These are phyloP conservation scores for Jamesozyma rosinii DNA, from an alignment of 805 yeast genomes.

Conservation along the genomic window DNA sequence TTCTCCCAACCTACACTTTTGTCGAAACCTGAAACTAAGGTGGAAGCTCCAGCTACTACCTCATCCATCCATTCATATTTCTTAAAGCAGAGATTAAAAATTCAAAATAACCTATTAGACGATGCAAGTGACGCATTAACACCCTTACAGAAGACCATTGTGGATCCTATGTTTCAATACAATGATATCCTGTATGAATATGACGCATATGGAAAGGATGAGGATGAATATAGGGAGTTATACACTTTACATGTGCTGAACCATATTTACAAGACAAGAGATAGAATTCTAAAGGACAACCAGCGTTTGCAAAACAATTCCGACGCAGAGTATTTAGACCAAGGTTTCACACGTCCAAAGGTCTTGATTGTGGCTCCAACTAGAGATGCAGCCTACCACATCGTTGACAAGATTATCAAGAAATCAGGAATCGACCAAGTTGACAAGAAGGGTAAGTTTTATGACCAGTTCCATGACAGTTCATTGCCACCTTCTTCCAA, in stretches of 20 bases:
- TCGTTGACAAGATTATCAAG: constrained; percentile 52
- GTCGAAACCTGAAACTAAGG: constrained; percentile 7
- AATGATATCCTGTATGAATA: constrained; percentile 60
- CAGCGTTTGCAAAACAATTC: constrained; percentile 39
- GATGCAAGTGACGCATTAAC: constrained; percentile 26
- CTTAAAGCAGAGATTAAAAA: constrained; percentile 38
- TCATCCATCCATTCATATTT: constrained; percentile 30
- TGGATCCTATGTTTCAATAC: constrained; percentile 63
- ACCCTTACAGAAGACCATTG: constrained; percentile 41
- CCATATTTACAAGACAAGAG: constrained; percentile 81
- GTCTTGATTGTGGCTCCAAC: constrained; percentile 78
- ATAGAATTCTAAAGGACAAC: constrained; percentile 70
- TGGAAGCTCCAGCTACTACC: constrained; percentile 17
- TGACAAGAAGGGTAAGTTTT: constrained; percentile 73
- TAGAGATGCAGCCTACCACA: constrained; percentile 62
- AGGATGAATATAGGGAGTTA: constrained; percentile 46
- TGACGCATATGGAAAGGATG: constrained; percentile 38
- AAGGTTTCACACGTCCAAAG: constrained; percentile 92
- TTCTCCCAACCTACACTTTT: constrained; percentile 22
- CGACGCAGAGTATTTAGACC: constrained; percentile 69
- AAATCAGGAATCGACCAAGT: constrained; percentile 63
- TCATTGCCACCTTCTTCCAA: constrained; percentile 42
- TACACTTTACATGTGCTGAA: constrained; percentile 68
- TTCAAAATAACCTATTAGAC: constrained; percentile 23
- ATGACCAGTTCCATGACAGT: constrained; percentile 53